A percentile compares a stretch with the other conserved stretches of the same genome.
phyloP scores from a whole-genome alignment of 1,139 yeast species.

The Lipomyces yarrowii region DNA sequence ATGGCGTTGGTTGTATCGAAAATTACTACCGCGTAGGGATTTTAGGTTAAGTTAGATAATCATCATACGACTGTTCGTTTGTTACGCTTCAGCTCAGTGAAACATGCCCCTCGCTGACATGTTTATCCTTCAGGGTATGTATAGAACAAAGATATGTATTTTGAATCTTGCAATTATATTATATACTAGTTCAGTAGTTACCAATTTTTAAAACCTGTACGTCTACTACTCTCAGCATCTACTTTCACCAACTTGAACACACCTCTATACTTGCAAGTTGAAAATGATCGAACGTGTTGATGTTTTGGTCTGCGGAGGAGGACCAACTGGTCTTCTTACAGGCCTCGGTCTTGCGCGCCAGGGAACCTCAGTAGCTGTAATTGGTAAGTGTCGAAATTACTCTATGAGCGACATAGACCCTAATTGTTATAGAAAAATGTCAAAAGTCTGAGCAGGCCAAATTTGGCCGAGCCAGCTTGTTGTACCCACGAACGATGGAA shows the following conservation, averaged over 20 bases:
- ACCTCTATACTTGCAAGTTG: background rate
- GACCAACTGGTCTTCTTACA: background rate
- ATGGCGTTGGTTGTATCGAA: background rate
- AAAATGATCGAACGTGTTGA: background rate
- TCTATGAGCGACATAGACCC: background rate
- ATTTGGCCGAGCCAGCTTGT: background rate
- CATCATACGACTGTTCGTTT: background rate
- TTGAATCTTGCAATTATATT: background rate
- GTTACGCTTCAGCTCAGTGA: background rate
- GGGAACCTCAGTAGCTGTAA: background rate
- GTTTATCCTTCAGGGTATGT: background rate
- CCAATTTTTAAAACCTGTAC: background rate
- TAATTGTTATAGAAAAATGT: background rate
- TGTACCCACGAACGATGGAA: background rate
- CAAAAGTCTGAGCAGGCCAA: background rate
- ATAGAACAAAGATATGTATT: background rate
- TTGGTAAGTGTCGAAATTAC: background rate
- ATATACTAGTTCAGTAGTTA: background rate
- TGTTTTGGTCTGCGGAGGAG: background rate
- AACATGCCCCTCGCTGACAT: background rate
- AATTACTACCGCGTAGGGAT: background rate
- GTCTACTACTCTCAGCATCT: background rate
- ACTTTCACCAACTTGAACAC: background rate
- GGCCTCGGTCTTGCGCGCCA: background rate
- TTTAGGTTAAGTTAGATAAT: background rate